Conservation (phyloP, 148 eudicot genomes). For the Vaccinium vitisidaea region DNA sequence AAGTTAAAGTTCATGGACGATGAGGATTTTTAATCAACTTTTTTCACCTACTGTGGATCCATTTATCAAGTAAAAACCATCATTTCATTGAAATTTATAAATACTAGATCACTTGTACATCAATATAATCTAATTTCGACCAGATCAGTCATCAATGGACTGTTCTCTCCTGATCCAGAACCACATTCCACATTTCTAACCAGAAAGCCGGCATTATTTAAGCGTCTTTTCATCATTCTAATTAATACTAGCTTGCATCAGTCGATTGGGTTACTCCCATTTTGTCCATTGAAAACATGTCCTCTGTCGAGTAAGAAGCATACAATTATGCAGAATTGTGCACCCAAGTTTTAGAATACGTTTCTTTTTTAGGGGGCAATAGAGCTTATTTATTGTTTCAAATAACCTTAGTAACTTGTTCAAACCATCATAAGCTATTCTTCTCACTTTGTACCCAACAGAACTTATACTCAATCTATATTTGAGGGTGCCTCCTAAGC, state of each 20-base stretch:
- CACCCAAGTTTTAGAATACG: background rate
- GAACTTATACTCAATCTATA: background rate
- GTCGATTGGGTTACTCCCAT: background rate
- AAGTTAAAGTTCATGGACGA: background rate
- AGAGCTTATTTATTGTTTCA: background rate
- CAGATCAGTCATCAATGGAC: background rate
- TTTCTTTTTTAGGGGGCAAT: background rate
- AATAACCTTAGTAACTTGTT: background rate
- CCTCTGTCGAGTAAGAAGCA: background rate
- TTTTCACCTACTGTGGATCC: background rate
- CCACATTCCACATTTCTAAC: constrained; percentile 1
- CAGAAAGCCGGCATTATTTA: background rate
- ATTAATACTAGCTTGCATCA: background rate
- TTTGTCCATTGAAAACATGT: background rate
- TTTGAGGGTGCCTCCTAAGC: background rate
- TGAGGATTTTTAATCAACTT: background rate
- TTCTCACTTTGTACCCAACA: background rate
- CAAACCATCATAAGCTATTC: background rate
- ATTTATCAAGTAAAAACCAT: background rate
- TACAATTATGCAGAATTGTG: background rate
- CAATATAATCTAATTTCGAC: background rate
- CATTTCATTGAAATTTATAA: background rate
- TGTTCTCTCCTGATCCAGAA: background rate
- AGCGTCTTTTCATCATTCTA: background rate
- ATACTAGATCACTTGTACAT: background rate